phyloP scores from a whole-genome alignment of 352 stramenopile species.

The Globisporangium barbulae region DNA sequence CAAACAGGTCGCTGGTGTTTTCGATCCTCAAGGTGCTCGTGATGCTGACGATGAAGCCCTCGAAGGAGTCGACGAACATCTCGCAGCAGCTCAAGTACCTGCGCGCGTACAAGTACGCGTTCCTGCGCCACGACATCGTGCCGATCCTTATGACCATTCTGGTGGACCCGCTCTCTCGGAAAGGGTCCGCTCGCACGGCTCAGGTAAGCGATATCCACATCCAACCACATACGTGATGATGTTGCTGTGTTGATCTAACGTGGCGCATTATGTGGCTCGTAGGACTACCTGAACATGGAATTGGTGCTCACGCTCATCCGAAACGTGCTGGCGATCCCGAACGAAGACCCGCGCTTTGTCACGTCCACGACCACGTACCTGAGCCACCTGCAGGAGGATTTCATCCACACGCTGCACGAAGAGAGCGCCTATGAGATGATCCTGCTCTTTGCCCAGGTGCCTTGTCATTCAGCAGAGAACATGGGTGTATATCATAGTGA shows the following conservation, averaged over 20 bases:
- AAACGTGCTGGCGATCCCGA: constrained; percentile 81
- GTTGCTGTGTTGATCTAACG: neutral
- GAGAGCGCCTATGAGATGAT: constrained; percentile 89
- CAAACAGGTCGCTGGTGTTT: constrained; percentile 63
- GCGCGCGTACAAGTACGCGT: constrained; percentile 83
- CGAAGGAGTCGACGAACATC: constrained; percentile 75
- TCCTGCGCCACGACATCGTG: constrained; percentile 63
- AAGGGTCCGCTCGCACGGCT: constrained; percentile 48
- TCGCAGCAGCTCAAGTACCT: constrained; percentile 80
- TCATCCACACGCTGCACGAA: constrained; percentile 72
- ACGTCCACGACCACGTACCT: constrained; percentile 77
- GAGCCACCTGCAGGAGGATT: constrained; percentile 76
- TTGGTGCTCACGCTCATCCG: constrained; percentile 83
- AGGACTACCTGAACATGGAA: constrained; percentile 87
- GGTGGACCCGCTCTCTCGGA: constrained; percentile 69
- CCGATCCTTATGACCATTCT: constrained; percentile 86
- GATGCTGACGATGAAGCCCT: constrained; percentile 87
- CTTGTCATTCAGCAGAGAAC: neutral
- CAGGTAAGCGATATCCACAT: constrained; percentile 22
- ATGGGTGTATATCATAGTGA: neutral
- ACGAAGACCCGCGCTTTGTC: constrained; percentile 76
- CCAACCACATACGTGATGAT: no score
- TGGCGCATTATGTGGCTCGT: neutral
- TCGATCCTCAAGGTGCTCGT: constrained; percentile 89
- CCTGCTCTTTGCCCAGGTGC: constrained; percentile 70